Evolutionary conservation across 2,329 filamentous ascomycete species (phyloP), one percentile per base, ranked within the genome.

Genomic region (Dactylellina sp.): DNA sequence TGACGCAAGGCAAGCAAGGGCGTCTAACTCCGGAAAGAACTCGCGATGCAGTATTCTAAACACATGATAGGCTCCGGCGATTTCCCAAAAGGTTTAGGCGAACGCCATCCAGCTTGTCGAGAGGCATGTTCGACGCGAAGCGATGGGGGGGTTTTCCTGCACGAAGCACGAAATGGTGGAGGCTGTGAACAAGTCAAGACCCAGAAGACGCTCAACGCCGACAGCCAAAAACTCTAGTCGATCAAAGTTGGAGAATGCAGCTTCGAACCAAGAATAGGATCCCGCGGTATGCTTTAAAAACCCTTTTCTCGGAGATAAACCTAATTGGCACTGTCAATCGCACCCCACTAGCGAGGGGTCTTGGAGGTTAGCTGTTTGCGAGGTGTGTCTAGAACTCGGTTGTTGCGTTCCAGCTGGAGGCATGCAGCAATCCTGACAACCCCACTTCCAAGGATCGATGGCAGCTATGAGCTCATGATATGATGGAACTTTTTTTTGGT

Each of bases 121-220:
- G 14, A 42, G 14, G 39, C 16, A 42, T 42, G 39, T 61, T 49
- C 20, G 59, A 35, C 22, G 20, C 53, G 40, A 68, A 68, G 53
- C 53, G 56, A 70, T 56, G 46, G 14, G 18, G 6, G 4, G 7
- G 14, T 22, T 11, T 35, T 12, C 11, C 32, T n/a, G 1, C n/a
- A n/a, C 25, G 20, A n/a, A 25, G 35, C 49, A 66, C 25, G 9
- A 47, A 63, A 63, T 59, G 65, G 65, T 71, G 65, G 65, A 71
- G 65, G 65, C 65, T 71, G 65, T 71, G 65, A 70, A 47, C 28
- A 52, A 32, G 32, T n/a, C n/a, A n/a, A n/a, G n/a, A n/a, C n/a
- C n/a, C n/a, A n/a, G n/a, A n/a, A n/a, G 39, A 25, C 62, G 42
- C 52, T 44, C 42, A 57, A 52, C 12, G 16, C 61, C 61, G 61